A percentile compares a stretch with the other conserved stretches of the same genome.
These are phyloP conservation scores for Peronosclerospora sorghi DNA, from an alignment of 352 stramenopile species.

Conservation along the genomic window DNA sequence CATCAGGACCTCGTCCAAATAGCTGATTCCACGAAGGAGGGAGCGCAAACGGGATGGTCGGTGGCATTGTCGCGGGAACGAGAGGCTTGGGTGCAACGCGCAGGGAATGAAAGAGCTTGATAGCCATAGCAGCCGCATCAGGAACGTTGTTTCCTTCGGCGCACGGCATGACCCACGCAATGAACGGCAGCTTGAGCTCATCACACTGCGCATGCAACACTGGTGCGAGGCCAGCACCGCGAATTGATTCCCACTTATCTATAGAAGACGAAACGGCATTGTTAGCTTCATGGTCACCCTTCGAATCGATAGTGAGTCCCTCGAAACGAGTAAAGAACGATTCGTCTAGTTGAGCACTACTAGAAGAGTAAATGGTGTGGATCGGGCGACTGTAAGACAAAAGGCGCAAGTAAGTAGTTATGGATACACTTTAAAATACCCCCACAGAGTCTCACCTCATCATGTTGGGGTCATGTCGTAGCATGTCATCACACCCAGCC, in stretches of 20 bases:
- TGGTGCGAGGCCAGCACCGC: constrained; percentile 47
- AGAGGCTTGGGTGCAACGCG: constrained; percentile 8
- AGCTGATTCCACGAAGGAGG: constrained; percentile 58
- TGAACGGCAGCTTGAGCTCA: constrained; percentile 25
- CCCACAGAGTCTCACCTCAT: constrained; percentile 22
- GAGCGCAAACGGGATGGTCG: constrained; percentile 30
- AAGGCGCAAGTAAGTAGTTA: background rate
- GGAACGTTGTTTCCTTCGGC: constrained; percentile 75
- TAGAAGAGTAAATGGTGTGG: constrained; percentile 35
- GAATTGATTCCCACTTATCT: constrained; percentile 32
- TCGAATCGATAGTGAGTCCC: constrained; percentile 11
- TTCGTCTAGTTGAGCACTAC: constrained; percentile 18
- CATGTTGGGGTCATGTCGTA: constrained; percentile 70
- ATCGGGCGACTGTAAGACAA: constrained; percentile 36
- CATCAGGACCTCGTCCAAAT: constrained; percentile 44
- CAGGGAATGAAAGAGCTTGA: constrained; percentile 39
- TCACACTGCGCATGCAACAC: constrained; percentile 34
- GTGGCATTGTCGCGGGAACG: constrained; percentile 8
- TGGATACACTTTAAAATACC: background rate
- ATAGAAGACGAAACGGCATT: constrained; percentile 3
- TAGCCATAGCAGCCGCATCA: constrained; percentile 44
- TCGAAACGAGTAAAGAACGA: constrained; percentile 31
- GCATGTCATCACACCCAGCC: constrained; percentile 67
- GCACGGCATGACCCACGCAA: constrained; percentile 57
- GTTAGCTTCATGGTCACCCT: background rate